phyloP scores from a whole-genome alignment of 345 rosid species.

The Rhodamnia rubescens region DNA sequence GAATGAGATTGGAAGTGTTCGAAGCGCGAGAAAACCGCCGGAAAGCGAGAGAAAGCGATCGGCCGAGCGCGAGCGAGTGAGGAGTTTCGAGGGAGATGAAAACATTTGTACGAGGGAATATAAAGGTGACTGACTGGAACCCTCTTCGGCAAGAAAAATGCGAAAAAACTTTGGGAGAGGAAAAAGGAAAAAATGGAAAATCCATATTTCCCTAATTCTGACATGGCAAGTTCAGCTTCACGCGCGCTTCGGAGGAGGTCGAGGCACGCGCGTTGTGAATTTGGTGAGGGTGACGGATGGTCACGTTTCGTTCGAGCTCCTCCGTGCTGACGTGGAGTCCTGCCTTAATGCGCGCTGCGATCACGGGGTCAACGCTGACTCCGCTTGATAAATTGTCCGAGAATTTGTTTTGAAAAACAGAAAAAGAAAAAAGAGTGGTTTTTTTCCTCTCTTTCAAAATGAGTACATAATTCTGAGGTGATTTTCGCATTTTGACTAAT shows the following conservation, averaged over 20 bases:
- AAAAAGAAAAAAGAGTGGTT: not conserved
- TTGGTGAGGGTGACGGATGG: not conserved
- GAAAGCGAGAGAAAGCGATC: not conserved
- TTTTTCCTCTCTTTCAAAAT: not conserved
- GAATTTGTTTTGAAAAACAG: not conserved
- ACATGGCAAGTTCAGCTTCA: not conserved
- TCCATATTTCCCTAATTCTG: not conserved
- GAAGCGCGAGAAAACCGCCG: not conserved
- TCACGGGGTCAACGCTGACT: not conserved
- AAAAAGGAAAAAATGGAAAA: not conserved
- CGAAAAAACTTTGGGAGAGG: not conserved
- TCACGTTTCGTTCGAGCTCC: not conserved
- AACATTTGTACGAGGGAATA: not conserved
- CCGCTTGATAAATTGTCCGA: not conserved
- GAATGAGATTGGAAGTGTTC: not conserved
- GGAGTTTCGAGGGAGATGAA: not conserved
- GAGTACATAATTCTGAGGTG: not conserved
- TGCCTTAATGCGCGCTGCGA: not conserved
- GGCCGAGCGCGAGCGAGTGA: not conserved
- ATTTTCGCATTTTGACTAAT: not conserved
- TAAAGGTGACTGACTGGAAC: constrained; percentile 5
- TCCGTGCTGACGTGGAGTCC: not conserved
- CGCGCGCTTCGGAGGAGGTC: not conserved
- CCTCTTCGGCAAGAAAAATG: not conserved
- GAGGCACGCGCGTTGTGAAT: not conserved